These are phyloP conservation scores for Aplosporella prunicola DNA, from an alignment of 2,329 filamentous ascomycete genomes.

Conservation along the genomic window DNA sequence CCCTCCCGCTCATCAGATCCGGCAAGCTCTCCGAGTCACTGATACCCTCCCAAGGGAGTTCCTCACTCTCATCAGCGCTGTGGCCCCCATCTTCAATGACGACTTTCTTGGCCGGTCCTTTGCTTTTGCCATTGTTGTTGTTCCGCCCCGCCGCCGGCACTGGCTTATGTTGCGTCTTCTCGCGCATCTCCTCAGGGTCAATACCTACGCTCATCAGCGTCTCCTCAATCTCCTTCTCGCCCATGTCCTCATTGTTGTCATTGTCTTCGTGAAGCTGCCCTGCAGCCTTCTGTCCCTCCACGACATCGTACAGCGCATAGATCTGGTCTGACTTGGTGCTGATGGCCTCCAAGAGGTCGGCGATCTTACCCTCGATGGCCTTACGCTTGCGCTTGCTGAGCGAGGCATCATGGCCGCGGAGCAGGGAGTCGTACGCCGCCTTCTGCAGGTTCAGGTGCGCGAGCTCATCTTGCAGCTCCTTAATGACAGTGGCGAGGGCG, in stretches of 20 bases:
- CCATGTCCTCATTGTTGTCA: slow-evolving; percentile 40
- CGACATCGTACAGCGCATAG: slow-evolving; percentile 73
- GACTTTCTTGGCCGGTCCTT: slow-evolving; percentile 24
- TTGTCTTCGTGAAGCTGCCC: slow-evolving; percentile 55
- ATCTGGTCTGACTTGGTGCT: slow-evolving; percentile 71
- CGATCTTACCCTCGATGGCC: slow-evolving; percentile 51
- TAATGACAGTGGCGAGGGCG: slow-evolving; percentile 75
- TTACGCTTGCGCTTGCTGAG: slow-evolving; percentile 57
- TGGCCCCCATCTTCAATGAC: slow-evolving; percentile 26
- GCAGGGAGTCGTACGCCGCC: slow-evolving; percentile 47
- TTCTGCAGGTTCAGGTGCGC: slow-evolving; percentile 64
- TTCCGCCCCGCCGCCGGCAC: background rate
- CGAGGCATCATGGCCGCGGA: slow-evolving; percentile 35
- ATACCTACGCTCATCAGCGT: slow-evolving; percentile 33
- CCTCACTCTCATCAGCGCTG: slow-evolving; percentile 21
- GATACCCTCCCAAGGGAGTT: slow-evolving; percentile 32
- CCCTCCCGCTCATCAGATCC: slow-evolving; percentile 2
- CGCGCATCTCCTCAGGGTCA: slow-evolving; percentile 26
- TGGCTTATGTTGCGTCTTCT: slow-evolving; percentile 10
- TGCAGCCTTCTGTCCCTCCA: slow-evolving; percentile 65
- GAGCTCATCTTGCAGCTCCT: slow-evolving; percentile 71
- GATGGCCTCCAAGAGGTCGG: slow-evolving; percentile 51
- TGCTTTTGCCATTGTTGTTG: slow-evolving; percentile 11
- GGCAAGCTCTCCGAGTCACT: slow-evolving; percentile 18
- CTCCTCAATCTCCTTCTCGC: slow-evolving; percentile 33